These are phyloP conservation scores for Colletotrichum spaethianum DNA, from an alignment of 2,329 filamentous ascomycete genomes.

Conservation along the genomic window DNA sequence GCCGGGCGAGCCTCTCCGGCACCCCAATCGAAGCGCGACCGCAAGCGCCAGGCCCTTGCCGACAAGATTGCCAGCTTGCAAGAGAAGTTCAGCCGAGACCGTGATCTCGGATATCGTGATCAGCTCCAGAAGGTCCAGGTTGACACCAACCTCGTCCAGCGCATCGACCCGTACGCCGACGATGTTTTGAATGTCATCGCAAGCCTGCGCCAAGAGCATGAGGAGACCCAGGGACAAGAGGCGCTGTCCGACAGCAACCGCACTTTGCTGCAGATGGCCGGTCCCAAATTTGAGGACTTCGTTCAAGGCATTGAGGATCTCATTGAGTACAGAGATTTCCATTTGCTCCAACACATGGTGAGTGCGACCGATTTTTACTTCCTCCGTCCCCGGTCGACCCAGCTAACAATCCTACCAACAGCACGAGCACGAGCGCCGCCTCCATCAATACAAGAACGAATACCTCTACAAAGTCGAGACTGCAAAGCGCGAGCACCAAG, in stretches of 20 bases:
- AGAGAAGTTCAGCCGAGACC: constrained; percentile 83
- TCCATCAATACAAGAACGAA: constrained; percentile 71
- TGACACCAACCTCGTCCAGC: constrained; percentile 88
- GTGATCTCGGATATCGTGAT: constrained; percentile 87
- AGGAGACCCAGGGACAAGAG: constrained; percentile 59
- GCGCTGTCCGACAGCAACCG: constrained; percentile 60
- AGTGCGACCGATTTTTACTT: constrained; percentile 47
- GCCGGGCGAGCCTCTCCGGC: constrained; percentile 54
- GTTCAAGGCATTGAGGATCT: constrained; percentile 89
- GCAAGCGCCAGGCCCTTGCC: constrained; percentile 85
- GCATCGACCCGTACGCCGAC: constrained; percentile 84
- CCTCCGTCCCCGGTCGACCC: neutral
- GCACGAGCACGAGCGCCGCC: constrained; percentile 75
- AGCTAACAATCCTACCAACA: constrained; percentile 49
- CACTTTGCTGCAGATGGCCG: constrained; percentile 80
- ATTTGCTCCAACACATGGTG: constrained; percentile 87
- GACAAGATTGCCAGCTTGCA: constrained; percentile 84
- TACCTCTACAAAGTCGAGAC: constrained; percentile 74
- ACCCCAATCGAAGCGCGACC: constrained; percentile 88
- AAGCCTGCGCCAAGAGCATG: constrained; percentile 71
- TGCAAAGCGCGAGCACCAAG: constrained; percentile 72
- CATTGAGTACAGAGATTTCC: constrained; percentile 88
- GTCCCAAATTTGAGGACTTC: constrained; percentile 88
- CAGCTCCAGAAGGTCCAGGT: constrained; percentile 93
- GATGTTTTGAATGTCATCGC: constrained; percentile 81